Base-by-base conservation (phyloP, 768 basidiomycete genomes). In the Termitomyces sp. region DNA sequence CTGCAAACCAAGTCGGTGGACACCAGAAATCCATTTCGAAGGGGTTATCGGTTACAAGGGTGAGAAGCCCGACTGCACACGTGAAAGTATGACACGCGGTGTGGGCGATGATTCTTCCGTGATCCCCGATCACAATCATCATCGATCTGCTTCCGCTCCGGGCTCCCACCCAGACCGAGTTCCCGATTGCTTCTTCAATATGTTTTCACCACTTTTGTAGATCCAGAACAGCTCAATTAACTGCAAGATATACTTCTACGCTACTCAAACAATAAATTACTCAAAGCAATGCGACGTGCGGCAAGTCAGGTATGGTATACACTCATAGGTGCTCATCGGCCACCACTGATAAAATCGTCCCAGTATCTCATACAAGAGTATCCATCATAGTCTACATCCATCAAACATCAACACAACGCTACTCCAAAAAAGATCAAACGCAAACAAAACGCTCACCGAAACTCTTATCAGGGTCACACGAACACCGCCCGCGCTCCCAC, bases 401-500 rank as follows among this genome's bases (percentile, higher is more conserved):
- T 26, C 51, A 52, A 31, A 26, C 15, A 34, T 47, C 33, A 53
- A 16, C 16, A 46, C 12, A 31, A 20, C 3, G n/a, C 10, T 16
- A 24, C 18, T 45, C 13, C 10, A 15, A 37, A 36, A n/a, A 12
- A n/a, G 16, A 22, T 7, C 9, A 42, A 5, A 26, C n/a, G 18
- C n/a, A n/a, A n/a, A n/a, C n/a, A 39, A 16, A 37, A 56, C 10
- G 66, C 77, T 44, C 59, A 81, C 88, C 88, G 65, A 91, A 88
- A 64, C 82, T 87, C 48, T 81, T 75, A 26, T 61, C 62, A 39
- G 72, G 77, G 64, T 84, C 77, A 64, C 89, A 91, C 66, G 80
- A 81, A 66, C 90, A 91, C 62, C 77, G 77, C 0, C 83, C 83
- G 56, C 75, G 74, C 18, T 73, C 67, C 73, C 85, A 85, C 16